Percentiles rank a stretch among this genome's conserved stretches.
Conservation (phyloP, 257 asterid genomes). For the Verbascum thapsus region DNA sequence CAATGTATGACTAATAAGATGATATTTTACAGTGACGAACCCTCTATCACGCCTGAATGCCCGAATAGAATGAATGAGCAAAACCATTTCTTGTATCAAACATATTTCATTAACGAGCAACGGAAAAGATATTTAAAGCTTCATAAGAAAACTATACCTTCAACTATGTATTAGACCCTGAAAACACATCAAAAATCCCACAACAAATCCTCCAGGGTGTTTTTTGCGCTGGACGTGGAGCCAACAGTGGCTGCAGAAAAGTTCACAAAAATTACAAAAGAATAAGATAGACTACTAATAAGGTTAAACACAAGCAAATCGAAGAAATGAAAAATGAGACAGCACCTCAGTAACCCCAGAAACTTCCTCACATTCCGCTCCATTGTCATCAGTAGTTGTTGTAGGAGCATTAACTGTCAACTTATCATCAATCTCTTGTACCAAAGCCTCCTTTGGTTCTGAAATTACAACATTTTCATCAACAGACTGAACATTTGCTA, state of each 20-base stretch:
- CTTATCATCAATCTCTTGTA: conserved; percentile 26
- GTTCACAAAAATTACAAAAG: neutral
- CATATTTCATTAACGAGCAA: neutral
- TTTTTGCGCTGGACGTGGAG: conserved; percentile 42
- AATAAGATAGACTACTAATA: conserved; percentile 6
- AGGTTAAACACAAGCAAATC: conserved; percentile 7
- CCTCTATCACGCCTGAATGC: too few species aligned
- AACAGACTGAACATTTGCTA: conserved; percentile 21
- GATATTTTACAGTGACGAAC: too few species aligned
- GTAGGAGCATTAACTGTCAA: conserved; percentile 24
- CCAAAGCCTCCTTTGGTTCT: conserved; percentile 22
- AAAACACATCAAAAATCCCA: conserved; percentile 65
- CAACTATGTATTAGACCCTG: conserved; percentile 41
- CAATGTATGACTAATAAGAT: neutral
- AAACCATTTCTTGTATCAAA: too few species aligned
- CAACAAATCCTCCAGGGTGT: conserved; percentile 74
- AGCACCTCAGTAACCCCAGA: conserved; percentile 53
- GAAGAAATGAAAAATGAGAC: conserved; percentile 7
- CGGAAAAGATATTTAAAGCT: conserved; percentile 3
- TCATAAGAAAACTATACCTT: conserved; percentile 31
- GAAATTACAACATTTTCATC: conserved; percentile 24
- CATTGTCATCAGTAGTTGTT: conserved; percentile 30
- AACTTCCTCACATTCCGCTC: conserved; percentile 35
- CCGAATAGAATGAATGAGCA: conserved; percentile 11
- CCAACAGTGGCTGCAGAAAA: conserved; percentile 48